Evolutionary conservation across 140 eudicot genomes (phyloP), one percentile per base, ranked within the genome.

Genomic region (Stevia rebaudiana): DNA sequence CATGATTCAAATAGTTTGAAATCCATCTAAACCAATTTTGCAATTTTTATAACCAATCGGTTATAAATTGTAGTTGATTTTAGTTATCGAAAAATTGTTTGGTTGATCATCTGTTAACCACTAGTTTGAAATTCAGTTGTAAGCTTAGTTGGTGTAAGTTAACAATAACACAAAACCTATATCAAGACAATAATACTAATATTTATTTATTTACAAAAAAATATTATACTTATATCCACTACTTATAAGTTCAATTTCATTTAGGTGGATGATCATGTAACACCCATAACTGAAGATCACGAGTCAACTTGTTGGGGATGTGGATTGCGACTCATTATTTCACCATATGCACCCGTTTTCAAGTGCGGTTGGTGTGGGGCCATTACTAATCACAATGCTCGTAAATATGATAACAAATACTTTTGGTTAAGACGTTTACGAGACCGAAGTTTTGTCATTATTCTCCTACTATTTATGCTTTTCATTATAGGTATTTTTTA

Each of bases 291-390:
- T 43, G 88, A 73, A 50, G 96, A 83, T 39, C 81, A 54, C 50
- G 96, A 88, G 61, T 70, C 89, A 68, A 79, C 68, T 49, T 92
- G 98, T 57, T 92, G 96, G 98, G 98, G 98, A 64, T 92, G 98
- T 83, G 98, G 96, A 58, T 75, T 81, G 40, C 90, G 86, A 40
- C 84, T 92, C 24, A 73, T 84, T 59, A 80, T 92, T 68, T 74
- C 96, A 61, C 86, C 98, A 50, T 69, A 83, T 63, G 86, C 89
- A 46, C 90, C 98, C 18, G 40, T 80, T 62, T 92, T 88, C 73
- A 92, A 78, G 71, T 92, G 98, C 28, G 94, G 94, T 60, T 92
- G 98, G 98, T 92, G 98, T 81, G 98, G 98, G 62, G 96, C 98
- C 49, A 83, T 88, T 73, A 92, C 96, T 53, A 83, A 83, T 54